Base-by-base conservation (phyloP, 352 stramenopile species). In the Globisporangium spinosum region DNA sequence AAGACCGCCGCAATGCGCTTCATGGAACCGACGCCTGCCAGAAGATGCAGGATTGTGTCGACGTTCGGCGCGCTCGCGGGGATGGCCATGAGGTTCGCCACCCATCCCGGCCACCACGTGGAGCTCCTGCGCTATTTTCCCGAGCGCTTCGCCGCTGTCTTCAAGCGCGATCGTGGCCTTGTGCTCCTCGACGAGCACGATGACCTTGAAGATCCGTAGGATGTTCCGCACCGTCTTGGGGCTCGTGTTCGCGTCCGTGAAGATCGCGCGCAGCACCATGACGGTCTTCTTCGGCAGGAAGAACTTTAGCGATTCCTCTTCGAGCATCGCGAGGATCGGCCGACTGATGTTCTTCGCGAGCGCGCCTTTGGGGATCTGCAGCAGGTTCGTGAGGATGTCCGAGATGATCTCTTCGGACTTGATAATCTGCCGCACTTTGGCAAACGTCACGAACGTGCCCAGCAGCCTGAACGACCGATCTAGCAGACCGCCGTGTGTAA, bases 211-310 rank as follows among this genome's bases (percentile, higher is more conserved):
- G 35, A 93, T 78, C 4, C 60, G 27, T 13, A 94, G 35, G 13
- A 94, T 76, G 47, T 92, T 94, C 12, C 85, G 82, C 23, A 83
- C 72, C 0, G 83, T 83, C 67, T 94, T 94, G 6, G 68, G n/a
- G 20, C 58, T 72, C 3, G 82, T 76, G 1, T 32, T 56, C 1
- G 70, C 38, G 17, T 85, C 78, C 1, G 82, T 85, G 54, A 91
- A 85, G 15, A 89, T 77, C 15, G 77, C 70, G 13, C 85, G 75
- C 1, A 94, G 63, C 5, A 92, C 60, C 62, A 78, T 79, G 2
- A 94, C 79, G 0, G 86, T 91, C 49, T 91, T 90, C 69, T 94
- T 94, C 0, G 83, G 86, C 13, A 94, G 60, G 58, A 94, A 94
- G 40, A 94, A 91, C 67, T 89, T 89, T 40, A 94, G 75, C 6